These are phyloP conservation scores for Castanea mollissima DNA, from an alignment of 306 rosid species.

Conservation along the genomic window DNA sequence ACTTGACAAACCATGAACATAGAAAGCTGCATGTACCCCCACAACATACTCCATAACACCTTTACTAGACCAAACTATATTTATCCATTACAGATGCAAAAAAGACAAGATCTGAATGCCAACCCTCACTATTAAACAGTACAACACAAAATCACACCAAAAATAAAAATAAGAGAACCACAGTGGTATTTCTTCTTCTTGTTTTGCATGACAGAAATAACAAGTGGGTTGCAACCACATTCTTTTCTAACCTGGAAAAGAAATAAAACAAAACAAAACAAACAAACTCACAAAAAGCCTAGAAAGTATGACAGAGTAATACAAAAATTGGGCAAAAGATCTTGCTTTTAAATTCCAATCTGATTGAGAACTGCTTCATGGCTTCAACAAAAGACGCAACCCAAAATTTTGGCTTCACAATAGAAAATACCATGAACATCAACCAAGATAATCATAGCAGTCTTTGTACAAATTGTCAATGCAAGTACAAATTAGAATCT, in stretches of 20 bases:
- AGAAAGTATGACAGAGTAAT: background rate
- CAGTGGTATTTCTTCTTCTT: background rate
- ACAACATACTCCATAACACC: background rate
- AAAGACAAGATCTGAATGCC: background rate
- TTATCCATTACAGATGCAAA: background rate
- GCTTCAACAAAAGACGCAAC: background rate
- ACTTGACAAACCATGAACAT: background rate
- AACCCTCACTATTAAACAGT: background rate
- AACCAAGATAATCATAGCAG: background rate
- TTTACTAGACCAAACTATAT: background rate
- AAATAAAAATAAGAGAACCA: background rate
- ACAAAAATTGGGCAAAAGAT: background rate
- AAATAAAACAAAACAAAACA: too few species aligned
- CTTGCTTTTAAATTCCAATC: background rate
- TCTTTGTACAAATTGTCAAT: background rate
- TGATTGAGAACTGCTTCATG: background rate
- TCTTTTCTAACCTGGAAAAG: background rate
- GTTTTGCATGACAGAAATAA: background rate
- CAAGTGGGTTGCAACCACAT: background rate
- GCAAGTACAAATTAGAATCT: background rate
- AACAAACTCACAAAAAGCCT: background rate
- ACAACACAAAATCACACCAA: background rate
- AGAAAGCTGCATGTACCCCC: background rate
- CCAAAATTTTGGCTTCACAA: background rate
- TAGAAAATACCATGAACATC: background rate